phyloP scores from a whole-genome alignment of 179 eudicot genomes.

The Vitellaria paradoxa region DNA sequence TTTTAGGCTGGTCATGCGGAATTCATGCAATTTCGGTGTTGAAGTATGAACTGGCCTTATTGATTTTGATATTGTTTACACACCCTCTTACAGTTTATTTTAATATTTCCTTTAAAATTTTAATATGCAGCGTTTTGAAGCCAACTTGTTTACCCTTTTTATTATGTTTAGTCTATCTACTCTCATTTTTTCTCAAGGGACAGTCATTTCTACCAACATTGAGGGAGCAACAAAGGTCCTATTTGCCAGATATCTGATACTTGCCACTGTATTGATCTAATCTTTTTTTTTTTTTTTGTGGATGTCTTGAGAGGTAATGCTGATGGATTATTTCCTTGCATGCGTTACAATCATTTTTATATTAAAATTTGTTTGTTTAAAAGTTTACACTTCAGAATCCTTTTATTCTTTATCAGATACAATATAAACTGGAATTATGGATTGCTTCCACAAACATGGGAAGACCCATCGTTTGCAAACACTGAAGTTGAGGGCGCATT shows the following conservation, averaged over 20 bases:
- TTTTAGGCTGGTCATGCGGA: no score
- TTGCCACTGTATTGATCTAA: background rate
- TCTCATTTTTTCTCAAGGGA: background rate
- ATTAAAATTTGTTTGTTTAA: background rate
- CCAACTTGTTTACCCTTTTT: background rate
- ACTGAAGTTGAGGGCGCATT: conserved; percentile 93
- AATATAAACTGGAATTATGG: conserved; percentile 98
- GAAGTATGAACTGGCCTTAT: background rate
- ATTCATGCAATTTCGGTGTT: no score
- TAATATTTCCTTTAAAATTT: background rate
- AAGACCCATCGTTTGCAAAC: conserved; percentile 86
- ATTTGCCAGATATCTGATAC: no score
- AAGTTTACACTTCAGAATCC: background rate
- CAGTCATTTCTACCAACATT: background rate
- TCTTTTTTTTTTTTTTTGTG: no score
- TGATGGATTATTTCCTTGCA: background rate
- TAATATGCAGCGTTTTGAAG: background rate
- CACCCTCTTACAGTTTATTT: background rate
- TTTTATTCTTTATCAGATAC: conserved; percentile 45
- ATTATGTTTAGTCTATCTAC: no score
- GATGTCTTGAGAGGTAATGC: no score
- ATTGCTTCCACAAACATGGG: conserved; percentile 99
- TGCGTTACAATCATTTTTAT: background rate
- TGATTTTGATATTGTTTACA: background rate
- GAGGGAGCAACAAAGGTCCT: no score